Base-by-base conservation (phyloP, 2,329 filamentous ascomycete species). In the Cladosporium phlei region DNA sequence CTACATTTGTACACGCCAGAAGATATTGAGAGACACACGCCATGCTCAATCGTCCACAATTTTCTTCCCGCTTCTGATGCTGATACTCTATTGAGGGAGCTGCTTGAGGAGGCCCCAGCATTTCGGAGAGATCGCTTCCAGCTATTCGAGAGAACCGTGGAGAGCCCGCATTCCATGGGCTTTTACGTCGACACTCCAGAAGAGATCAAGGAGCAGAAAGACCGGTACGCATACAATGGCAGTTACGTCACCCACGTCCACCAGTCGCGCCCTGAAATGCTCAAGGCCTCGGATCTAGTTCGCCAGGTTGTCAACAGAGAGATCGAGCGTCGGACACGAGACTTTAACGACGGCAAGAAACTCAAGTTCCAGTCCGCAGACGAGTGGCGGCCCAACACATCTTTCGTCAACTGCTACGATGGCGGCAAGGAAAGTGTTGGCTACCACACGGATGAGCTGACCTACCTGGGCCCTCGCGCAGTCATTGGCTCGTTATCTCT, bases 321-420 rank as follows among this genome's bases (percentile, higher is more conserved):
- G 62, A 83, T 95, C n/a, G 69, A 77, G 45, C 71, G 75, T 5
- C 82, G 89, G 6, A 93, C 91, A 50, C 70, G 70, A 38, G 74
- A 78, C 3, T 76, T 76, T 46, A 88, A 93, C 50, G 83, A 85
- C 0, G 80, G 82, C 10, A 74, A 79, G 63, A 95, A 91, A 64
- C 76, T 96, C 21, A 82, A 76, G 55, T 82, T 86, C 56, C 90
- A 96, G 60, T 85, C 83, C 0, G 77, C 87, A 0, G 66, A 77
- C 0, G 68, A 75, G 0, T 97, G 91, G 90, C 71, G 72, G 7
- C 87, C 91, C 8, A 97, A 97, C 61, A 88, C 88, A 0, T 88
- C 90, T 0, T 91, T 96, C 60, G 90, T 95, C 12, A 98, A 98
- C 65, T 95, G 88, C 70, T 98, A 98, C 65, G 74, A 83, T 57